Percentiles rank a stretch among this genome's conserved stretches.
Conservation (phyloP, 2,329 filamentous ascomycete genomes). For the Fusarium keratoplasticum region DNA sequence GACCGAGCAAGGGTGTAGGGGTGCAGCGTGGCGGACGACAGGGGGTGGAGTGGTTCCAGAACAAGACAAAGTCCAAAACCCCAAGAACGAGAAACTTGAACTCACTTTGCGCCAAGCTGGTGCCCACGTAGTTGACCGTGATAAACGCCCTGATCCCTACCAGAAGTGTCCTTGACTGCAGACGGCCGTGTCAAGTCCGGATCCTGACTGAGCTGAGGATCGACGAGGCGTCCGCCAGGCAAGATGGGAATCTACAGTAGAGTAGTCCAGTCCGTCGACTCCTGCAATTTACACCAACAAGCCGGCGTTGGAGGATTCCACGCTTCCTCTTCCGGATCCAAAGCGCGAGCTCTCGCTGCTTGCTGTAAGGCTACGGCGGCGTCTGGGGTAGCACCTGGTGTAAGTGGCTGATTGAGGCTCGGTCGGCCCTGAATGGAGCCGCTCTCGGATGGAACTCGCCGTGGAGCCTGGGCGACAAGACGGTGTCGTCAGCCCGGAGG, state of each 20-base stretch:
- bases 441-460: background rate
- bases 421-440: slow-evolving; percentile 2
- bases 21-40: background rate
- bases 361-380: slow-evolving; percentile 4
- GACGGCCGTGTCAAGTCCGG: background rate
- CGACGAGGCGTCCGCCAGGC: slow-evolving; percentile 1
- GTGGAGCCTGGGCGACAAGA: background rate
- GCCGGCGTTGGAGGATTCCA: background rate
- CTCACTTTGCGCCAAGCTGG: slow-evolving; percentile 8
- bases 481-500: slow-evolving; percentile 6
- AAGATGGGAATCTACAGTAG: slow-evolving; percentile 4
- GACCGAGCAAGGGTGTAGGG: slow-evolving; percentile 8
- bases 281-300: slow-evolving; percentile 13
- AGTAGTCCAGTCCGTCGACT: slow-evolving; percentile 5
- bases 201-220: slow-evolving; percentile 22
- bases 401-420: slow-evolving; percentile 31
- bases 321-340: background rate
- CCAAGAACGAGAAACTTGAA: slow-evolving; percentile 1
- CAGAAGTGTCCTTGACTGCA: slow-evolving; percentile 6
- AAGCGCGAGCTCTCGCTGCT: background rate
- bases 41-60: slow-evolving; percentile 27
- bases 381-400: slow-evolving; percentile 23
- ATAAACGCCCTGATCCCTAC: slow-evolving; percentile 19
- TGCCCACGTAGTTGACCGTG: background rate
- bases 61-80: slow-evolving; percentile 5